A percentile compares a stretch with the other conserved stretches of the same genome.
phyloP scores from a whole-genome alignment of 371 early-diverging fungal species.

The Funneliformis caledonium region DNA sequence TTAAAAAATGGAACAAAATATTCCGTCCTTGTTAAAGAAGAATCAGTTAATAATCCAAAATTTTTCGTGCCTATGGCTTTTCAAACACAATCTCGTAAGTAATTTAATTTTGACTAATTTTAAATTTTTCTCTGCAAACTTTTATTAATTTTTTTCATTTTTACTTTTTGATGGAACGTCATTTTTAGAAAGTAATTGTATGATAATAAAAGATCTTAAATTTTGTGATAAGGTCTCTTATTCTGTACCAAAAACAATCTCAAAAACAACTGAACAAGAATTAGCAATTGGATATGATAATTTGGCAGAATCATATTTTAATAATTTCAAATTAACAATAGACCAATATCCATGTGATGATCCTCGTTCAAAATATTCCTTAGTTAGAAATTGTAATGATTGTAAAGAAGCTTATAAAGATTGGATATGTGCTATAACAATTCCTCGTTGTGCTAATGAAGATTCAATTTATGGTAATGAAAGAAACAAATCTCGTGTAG shows the following conservation, averaged over 20 bases:
- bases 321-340: slow-evolving; percentile 58
- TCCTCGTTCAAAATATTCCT: slow-evolving; percentile 58
- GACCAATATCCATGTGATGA: slow-evolving; percentile 62
- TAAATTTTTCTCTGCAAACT: too few relatives aligned
- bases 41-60: background rate
- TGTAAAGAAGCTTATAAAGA: slow-evolving; percentile 64
- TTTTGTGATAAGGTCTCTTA: slow-evolving; percentile 69
- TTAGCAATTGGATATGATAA: slow-evolving; percentile 54
- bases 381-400: slow-evolving; percentile 67
- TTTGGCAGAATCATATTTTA: slow-evolving; percentile 51
- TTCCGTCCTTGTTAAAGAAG: background rate
- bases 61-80: background rate
- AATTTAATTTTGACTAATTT: background rate
- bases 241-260: slow-evolving; percentile 53
- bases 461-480: slow-evolving; percentile 42
- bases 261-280: slow-evolving; percentile 41
- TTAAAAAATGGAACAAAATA: slow-evolving; percentile 18
- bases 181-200: slow-evolving; percentile 50
- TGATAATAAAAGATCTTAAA: slow-evolving; percentile 57
- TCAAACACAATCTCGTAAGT: slow-evolving; percentile 22
- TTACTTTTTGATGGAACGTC: background rate
- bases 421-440: slow-evolving; percentile 68
- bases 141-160: background rate
- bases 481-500: background rate
- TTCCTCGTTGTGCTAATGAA: slow-evolving; percentile 63